These are phyloP conservation scores for Fagopyrum tataricum DNA, from an alignment of 148 eudicot species.

Conservation along the genomic window DNA sequence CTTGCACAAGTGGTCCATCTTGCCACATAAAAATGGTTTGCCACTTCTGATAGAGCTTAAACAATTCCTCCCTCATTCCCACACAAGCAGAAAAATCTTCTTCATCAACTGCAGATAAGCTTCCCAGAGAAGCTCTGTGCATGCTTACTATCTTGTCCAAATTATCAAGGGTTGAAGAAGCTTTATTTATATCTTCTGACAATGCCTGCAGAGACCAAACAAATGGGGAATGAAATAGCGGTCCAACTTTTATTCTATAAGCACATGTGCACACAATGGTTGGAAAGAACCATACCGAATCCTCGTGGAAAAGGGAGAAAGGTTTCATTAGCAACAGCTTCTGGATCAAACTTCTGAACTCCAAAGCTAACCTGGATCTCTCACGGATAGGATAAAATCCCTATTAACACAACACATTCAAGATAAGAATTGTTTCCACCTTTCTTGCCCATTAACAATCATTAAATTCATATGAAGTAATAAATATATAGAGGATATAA, in stretches of 20 bases:
- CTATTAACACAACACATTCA: constrained; percentile 34
- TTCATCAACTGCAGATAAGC: constrained; percentile 34
- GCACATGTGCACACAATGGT: neutral
- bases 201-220: constrained; percentile 39
- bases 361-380: constrained; percentile 56
- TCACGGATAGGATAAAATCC: constrained; percentile 91
- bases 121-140: constrained; percentile 36
- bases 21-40: constrained; percentile 86
- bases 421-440: neutral
- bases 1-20: constrained; percentile 92
- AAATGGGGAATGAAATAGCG: neutral
- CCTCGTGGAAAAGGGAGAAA: constrained; percentile 33
- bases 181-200: constrained; percentile 63
- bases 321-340: constrained; percentile 46
- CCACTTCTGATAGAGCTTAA: constrained; percentile 72
- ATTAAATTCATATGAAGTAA: neutral
- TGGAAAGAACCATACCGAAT: constrained; percentile 38
- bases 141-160: constrained; percentile 39
- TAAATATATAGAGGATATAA: neutral
- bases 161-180: constrained; percentile 46
- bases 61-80: constrained; percentile 31
- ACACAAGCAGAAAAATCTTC: constrained; percentile 44
- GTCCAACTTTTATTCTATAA: constrained; percentile 3
- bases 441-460: neutral
- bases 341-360: constrained; percentile 53